A percentile compares a stretch with the other conserved stretches of the same genome.
phyloP scores from a whole-genome alignment of 2,329 filamentous ascomycete genomes.

The Xylaria multiplex region DNA sequence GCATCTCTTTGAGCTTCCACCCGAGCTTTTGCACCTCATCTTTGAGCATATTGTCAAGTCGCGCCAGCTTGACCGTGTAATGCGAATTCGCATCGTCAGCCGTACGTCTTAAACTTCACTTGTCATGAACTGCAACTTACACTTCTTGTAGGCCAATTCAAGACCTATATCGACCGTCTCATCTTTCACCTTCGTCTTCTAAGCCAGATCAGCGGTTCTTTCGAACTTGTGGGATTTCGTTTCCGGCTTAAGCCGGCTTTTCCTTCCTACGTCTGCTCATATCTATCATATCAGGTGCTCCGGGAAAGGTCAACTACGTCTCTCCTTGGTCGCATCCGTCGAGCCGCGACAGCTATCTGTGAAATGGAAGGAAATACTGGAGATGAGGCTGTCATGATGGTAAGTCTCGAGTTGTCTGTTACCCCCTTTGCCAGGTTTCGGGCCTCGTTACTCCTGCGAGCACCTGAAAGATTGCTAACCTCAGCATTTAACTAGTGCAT shows the following conservation, averaged over 20 bases:
- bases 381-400: constrained; percentile 1
- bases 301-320: background rate
- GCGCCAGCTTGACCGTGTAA: constrained; percentile 17
- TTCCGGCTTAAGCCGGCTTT: background rate
- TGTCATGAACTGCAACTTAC: background rate
- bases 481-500: background rate
- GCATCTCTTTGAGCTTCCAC: constrained; percentile 26
- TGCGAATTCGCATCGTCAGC: constrained; percentile 33
- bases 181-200: constrained; percentile 16
- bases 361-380: constrained; percentile 3
- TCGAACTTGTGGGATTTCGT: background rate
- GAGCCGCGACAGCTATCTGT: constrained; percentile 9
- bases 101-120: constrained; percentile 9
- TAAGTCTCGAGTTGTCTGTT: too few relatives aligned
- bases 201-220: background rate
- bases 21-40: constrained; percentile 28
- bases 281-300: constrained; percentile 2
- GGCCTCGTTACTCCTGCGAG: too few relatives aligned
- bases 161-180: constrained; percentile 5
- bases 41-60: constrained; percentile 26
- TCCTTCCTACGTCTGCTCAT: background rate
- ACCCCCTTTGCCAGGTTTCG: too few relatives aligned
- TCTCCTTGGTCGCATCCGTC: constrained; percentile 4
- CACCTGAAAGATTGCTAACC: too few relatives aligned
- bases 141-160: constrained; percentile 13